Evolutionary conservation across 192 early-diverging fungal species (phyloP), one percentile per base, ranked within the genome.

Genomic region (Coemansia interrupta): DNA sequence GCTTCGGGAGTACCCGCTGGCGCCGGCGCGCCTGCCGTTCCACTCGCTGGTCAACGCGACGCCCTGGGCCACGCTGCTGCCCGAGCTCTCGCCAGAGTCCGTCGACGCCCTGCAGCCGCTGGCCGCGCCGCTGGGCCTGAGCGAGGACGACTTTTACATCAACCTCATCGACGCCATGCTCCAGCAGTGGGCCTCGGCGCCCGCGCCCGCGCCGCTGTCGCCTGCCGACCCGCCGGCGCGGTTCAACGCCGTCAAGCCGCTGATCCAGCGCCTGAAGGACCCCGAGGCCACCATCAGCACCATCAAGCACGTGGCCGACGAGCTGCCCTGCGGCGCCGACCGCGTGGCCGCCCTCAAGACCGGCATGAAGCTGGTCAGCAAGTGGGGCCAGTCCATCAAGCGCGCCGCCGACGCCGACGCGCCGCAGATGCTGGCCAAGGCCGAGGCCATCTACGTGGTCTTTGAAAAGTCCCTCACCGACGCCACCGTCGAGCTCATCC

Each of bases 81-180:
- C 80, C 0, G 86, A 90, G 62, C 61, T 90, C 22, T 58, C 56
- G 1, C 71, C 80, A 45, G 70, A 75, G 1, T 80, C 83, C 22
- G 60, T 90, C 3, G 64, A 82, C 4, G 41, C 65, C 39, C 70
- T 90, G 3, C 61, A 86, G 19, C 81, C 84, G 9, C 77, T 90
- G 49, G 63, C 80, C 14, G 61, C 55, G 24, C 78, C 82, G 14
- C 68, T 90, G 1, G 66, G 72, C 23, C 63, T 88, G 1, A 58
- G 62, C 49, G 63, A 79, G 45, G 89, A 90, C 56, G 65, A 85
- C 38, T 83, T 90, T 64, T 87, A 85, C 70, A 73, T 82, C 48
- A 68, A 80, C 19, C 71, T 87, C 26, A 73, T 89, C 43, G 81
- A 89, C 24, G 66, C 78, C 24, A 68, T 82, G 45, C 62, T 83